Base-by-base conservation (phyloP, 1,284 basidiomycete species). In the Binderoboletus segoi region DNA sequence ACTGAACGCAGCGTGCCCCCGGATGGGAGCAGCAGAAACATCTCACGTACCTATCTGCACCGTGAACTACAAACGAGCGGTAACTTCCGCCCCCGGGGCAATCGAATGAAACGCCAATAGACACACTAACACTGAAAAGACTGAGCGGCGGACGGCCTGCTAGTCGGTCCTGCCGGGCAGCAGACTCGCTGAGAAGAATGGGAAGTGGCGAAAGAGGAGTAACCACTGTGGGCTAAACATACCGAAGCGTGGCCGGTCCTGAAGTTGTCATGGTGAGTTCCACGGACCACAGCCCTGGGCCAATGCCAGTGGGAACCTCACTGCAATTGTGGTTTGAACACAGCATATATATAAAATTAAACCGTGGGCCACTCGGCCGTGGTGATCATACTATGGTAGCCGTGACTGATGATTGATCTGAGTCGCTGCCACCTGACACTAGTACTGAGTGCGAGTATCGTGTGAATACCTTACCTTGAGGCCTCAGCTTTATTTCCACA, bases 151-250 rank as follows among this genome's bases (percentile, higher is more conserved):
- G 61, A 61, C 57, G 66, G 59, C 57, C 64, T 64, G 67, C 66
- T 68, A 66, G 64, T 72, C 72, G 81, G 83, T 69, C 81, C 83
- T 75, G 84, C 83, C 81, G 78, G 69, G 67, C 63, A 68, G 72
- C 65, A 72, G 68, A 64, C 63, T 50, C 33, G 6, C 18, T 20
- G 10, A 67, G 63, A 63, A 60, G 60, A 61, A 60, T 60, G 61
- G 53, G 51, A 68, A 49, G 56, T 11, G 23, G 40, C 54, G 57
- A 62, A 58, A 52, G 53, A 60, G 54, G 53, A 63, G 54, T 61
- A 46, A 40, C n/a, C 21, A 13, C 38, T 13, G 32, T 18, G 33
- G 28, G 38, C 23, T 53, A 53, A 33, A 53, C n/a, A 42, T 28
- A 28, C 18, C 10, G 5, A 12, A 24, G 3, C n/a, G 13, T 38